Conservation (phyloP, 169 alveolate genomes). For the Plasmodium adleri region DNA sequence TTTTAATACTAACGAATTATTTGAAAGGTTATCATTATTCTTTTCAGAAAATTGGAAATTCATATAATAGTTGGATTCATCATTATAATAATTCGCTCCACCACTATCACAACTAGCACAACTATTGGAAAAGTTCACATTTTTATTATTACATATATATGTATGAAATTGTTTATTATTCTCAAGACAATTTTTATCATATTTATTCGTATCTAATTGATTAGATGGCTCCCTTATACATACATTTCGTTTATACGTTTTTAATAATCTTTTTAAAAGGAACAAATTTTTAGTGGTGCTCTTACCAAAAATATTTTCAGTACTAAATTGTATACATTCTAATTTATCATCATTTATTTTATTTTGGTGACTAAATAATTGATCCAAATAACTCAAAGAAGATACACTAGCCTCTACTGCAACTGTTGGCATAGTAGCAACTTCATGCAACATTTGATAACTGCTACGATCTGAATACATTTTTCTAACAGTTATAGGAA, state of each 20-base stretch:
- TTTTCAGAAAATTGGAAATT: constrained; percentile 42
- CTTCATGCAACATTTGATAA: constrained; percentile 56
- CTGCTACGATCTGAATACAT: constrained; percentile 72
- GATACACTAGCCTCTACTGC: constrained; percentile 59
- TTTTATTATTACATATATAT: constrained; percentile 20
- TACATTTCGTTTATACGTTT: constrained; percentile 52
- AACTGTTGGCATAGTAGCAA: constrained; percentile 70
- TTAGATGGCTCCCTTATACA: constrained; percentile 38
- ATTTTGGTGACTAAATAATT: constrained; percentile 38
- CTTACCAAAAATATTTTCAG: constrained; percentile 69
- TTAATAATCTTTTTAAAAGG: constrained; percentile 64
- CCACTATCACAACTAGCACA: constrained; percentile 63
- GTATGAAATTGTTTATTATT: constrained; percentile 14
- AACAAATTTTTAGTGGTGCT: constrained; percentile 55
- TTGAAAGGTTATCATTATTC: constrained; percentile 13
- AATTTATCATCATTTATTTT: constrained; percentile 45
- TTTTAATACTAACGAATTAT: constrained; percentile 13
- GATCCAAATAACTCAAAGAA: constrained; percentile 59
- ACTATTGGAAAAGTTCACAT: constrained; percentile 53
- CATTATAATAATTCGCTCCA: constrained; percentile 38
- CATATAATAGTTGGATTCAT: constrained; percentile 51
- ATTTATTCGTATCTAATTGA: constrained; percentile 15
- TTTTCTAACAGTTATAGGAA: constrained; percentile 72
- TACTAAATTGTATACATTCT: constrained; percentile 71
- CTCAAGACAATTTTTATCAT: constrained; percentile 6